Evolutionary conservation across 306 rosid species (phyloP), one percentile per base, ranked within the genome.

Genomic region (Vigna mungo): DNA sequence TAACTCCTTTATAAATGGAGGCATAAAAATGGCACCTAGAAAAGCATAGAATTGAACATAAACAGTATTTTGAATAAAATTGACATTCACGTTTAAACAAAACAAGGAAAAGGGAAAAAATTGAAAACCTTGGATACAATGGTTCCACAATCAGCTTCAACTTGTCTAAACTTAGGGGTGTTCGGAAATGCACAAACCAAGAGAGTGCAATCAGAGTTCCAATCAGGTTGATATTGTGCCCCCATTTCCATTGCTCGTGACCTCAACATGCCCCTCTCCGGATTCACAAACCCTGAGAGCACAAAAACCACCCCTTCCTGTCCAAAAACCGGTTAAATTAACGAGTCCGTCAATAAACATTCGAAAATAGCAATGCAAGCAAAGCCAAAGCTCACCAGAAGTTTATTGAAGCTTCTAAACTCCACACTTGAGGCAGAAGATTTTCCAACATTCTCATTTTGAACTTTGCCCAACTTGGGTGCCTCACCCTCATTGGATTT

Each of bases 231-330:
- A 85, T 86, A 95, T 61, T 89, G 90, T 20, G 96, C 98, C 53
- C 98, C 98, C 98, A 95, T 95, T 86, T 90, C 98, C 86, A 95
- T 74, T 1, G 97, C 96, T 25, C 70, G 96, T 32, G 97, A 95
- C 62, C 97, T 79, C 90, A 95, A 77, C 71, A 74, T 84, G 77
- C 97, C 74, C 30, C 97, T 94, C 86, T 94, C 95, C 1, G 98
- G 97, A 88, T 94, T 94, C 61, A 94, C 93, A 88, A 94, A 90
- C 23, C 98, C 98, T 9, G 98, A 94, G 55, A 94, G 70, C 78
- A 90, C 97, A 82, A 92, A 94, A 74, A 92, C 93, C 58, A 94
- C 96, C 20, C 97, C 97, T 83, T 92, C 95, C 97, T 94, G 97
- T 58, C 69, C 81, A 84, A 2, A 72, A 36, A 73, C 53, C 79